A percentile compares a stretch with the other conserved stretches of the same genome.
These are phyloP conservation scores for Venturia aucupariae DNA, from an alignment of 2,329 filamentous ascomycete genomes.

Conservation along the genomic window DNA sequence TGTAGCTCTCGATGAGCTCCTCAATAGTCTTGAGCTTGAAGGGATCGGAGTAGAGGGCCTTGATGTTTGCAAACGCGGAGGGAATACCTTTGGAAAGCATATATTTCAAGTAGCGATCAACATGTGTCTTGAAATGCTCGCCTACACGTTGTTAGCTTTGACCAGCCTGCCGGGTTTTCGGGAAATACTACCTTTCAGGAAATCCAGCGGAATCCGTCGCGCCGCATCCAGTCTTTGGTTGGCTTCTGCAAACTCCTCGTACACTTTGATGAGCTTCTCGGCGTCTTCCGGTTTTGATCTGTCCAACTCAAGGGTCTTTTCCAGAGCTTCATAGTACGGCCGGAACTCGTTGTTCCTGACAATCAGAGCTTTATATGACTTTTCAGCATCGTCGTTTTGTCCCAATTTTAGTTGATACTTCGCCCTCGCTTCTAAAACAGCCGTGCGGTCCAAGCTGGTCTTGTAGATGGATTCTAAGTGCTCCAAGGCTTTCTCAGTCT, in stretches of 20 bases:
- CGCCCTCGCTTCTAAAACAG: conserved; percentile 76
- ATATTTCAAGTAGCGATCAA: conserved; percentile 66
- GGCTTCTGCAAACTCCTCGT: conserved; percentile 72
- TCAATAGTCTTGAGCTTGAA: conserved; percentile 71
- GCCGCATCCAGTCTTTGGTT: conserved; percentile 77
- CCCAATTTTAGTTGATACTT: conserved; percentile 73
- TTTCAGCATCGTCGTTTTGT: conserved; percentile 68
- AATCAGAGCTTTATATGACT: conserved; percentile 70
- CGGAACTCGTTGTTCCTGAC: conserved; percentile 84
- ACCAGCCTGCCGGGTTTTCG: not conserved
- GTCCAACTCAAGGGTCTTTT: conserved; percentile 57
- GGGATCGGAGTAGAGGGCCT: conserved; percentile 74
- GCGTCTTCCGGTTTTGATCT: conserved; percentile 52
- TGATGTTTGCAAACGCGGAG: conserved; percentile 93
- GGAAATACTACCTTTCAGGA: conserved; percentile 52
- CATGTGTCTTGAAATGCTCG: conserved; percentile 69
- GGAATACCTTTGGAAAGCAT: conserved; percentile 91
- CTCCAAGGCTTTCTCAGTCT: conserved; percentile 72
- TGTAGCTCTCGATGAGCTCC: conserved; percentile 68
- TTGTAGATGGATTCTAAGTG: conserved; percentile 73
- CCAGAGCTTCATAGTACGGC: conserved; percentile 72
- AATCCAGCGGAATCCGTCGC: conserved; percentile 78
- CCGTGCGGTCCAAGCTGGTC: conserved; percentile 71
- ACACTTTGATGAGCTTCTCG: conserved; percentile 67
- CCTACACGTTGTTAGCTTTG: conserved; percentile 35